phyloP scores from a whole-genome alignment of 2,329 filamentous ascomycete genomes.

The Botryosphaeria agaves region DNA sequence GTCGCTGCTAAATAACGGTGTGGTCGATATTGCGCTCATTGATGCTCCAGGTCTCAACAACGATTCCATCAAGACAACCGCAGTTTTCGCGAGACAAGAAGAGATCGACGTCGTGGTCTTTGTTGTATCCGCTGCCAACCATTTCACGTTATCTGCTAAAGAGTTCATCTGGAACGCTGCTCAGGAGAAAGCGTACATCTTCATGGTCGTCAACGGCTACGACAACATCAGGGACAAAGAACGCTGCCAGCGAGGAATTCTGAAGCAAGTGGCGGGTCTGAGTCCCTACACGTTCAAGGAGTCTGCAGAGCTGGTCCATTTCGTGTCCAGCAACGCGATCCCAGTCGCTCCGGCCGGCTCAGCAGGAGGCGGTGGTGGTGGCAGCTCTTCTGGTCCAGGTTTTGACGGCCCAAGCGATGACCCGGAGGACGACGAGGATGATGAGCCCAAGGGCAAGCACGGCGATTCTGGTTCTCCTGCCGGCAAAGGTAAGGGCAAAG shows the following conservation, averaged over 20 bases:
- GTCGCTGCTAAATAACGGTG: constrained; percentile 88
- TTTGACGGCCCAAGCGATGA: constrained; percentile 15
- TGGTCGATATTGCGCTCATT: constrained; percentile 94
- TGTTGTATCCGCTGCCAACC: constrained; percentile 91
- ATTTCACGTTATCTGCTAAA: constrained; percentile 94
- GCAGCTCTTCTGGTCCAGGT: constrained; percentile 16
- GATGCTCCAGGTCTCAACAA: constrained; percentile 92
- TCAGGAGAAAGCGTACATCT: constrained; percentile 94
- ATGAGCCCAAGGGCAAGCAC: constrained; percentile 37
- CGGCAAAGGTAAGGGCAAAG: constrained; percentile 63
- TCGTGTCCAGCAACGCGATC: constrained; percentile 92
- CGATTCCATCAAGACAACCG: constrained; percentile 92
- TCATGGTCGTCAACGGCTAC: constrained; percentile 96
- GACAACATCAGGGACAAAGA: constrained; percentile 87
- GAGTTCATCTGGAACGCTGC: constrained; percentile 95
- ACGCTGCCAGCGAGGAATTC: constrained; percentile 77
- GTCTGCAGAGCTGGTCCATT: constrained; percentile 81
- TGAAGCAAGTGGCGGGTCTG: constrained; percentile 76
- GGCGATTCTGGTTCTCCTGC: constrained; percentile 26
- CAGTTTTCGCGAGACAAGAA: constrained; percentile 90
- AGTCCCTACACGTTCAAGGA: constrained; percentile 91
- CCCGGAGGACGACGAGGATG: constrained; percentile 27
- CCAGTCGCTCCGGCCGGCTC: constrained; percentile 47
- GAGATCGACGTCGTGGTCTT: constrained; percentile 99
- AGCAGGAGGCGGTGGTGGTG: constrained; percentile 38